Base-by-base conservation (phyloP, 768 basidiomycete genomes). In the Symmetrospora coprosmae region DNA sequence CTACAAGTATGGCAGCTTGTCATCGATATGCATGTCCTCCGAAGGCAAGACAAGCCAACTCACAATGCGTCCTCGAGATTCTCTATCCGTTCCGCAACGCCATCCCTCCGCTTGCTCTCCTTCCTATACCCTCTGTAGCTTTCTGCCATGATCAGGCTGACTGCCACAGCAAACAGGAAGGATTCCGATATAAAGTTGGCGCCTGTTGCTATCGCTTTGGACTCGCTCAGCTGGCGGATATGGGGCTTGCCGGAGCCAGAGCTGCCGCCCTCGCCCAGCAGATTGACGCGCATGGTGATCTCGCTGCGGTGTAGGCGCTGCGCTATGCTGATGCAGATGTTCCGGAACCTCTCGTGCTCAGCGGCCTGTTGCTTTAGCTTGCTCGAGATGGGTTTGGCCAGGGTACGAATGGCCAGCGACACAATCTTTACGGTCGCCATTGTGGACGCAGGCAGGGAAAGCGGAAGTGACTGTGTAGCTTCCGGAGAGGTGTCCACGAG, bases 101-200 rank as follows among this genome's bases (percentile, higher is more conserved):
- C 21, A 35, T 60, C 50, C 27, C 59, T 11, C 19, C 59, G 27
- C 25, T 60, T 60, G 6, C 30, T 38, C 16, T 60, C 48, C n/a
- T 60, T 60, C 14, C 59, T 50, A 30, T 60, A 56, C 17, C 50
- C 34, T 5, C 59, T 4, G 28, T 56, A 60, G 25, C 33, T 19
- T 41, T 60, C 59, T 4, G 31, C 59, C 23, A 60, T n/a, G 5
- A 60, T 60, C 5, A 60, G 52, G 5, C 50, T 23, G 31, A 60
- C 21, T 17, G 59, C 59, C n/a, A 60, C 59, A 14, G 28, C 39
- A 35, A 60, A 60, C 9, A 60, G 49, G 27, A 60, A 60, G 30
- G 59, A 21, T 60, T 60, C 59, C 30, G 59, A 60, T 7, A 60
- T 60, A 23, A 60, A 60, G 35, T 51, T 60, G 2, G 59, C 46